Percentiles rank a stretch among this genome's conserved stretches.
These are phyloP conservation scores for Syzygium oleosum DNA, from an alignment of 345 rosid species.

Conservation along the genomic window DNA sequence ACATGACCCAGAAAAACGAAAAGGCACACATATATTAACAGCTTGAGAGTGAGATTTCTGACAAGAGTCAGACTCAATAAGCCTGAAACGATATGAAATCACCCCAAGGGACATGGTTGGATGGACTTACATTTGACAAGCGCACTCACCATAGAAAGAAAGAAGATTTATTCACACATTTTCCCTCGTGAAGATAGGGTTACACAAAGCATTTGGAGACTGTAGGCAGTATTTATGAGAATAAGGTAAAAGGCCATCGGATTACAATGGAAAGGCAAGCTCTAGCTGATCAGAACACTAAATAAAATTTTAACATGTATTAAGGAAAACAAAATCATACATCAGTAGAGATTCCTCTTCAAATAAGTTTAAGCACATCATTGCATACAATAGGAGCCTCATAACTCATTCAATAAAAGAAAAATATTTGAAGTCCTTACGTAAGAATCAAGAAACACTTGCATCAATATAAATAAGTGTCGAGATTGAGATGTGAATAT, in stretches of 20 bases:
- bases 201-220: neutral
- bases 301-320: neutral
- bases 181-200: neutral
- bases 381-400: neutral
- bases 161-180: neutral
- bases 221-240: neutral
- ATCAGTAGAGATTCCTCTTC: neutral
- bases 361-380: neutral
- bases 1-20: neutral
- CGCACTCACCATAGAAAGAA: neutral
- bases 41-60: neutral
- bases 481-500: neutral
- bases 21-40: neutral
- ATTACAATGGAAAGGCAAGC: neutral
- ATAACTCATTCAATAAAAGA: neutral
- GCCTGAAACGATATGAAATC: neutral
- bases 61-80: neutral
- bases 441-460: neutral
- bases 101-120: neutral
- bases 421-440: neutral
- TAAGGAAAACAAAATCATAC: neutral
- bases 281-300: neutral
- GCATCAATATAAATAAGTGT: neutral
- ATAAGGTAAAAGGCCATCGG: neutral
- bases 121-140: neutral